phyloP scores from a whole-genome alignment of 1,139 yeast species.

The Schwanniomyces etchellsii region DNA sequence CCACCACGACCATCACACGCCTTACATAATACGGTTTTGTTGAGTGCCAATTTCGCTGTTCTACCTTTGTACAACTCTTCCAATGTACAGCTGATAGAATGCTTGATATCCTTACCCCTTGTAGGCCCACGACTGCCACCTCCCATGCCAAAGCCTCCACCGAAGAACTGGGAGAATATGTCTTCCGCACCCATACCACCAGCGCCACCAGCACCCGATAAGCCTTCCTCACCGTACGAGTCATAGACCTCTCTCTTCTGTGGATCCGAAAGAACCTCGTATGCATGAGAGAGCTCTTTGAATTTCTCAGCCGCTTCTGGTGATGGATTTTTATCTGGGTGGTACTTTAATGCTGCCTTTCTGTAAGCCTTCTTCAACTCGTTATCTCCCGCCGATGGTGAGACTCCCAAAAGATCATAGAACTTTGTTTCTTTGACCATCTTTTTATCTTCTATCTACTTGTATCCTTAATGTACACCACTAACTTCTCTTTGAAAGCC shows the following conservation, averaged over 20 bases:
- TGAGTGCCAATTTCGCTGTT: constrained; percentile 87
- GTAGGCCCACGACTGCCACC: constrained; percentile 81
- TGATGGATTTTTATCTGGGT: constrained; percentile 78
- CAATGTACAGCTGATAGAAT: constrained; percentile 75
- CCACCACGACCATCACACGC: constrained; percentile 96
- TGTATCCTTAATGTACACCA: constrained; percentile 1
- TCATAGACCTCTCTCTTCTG: constrained; percentile 89
- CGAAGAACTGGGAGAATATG: constrained; percentile 90
- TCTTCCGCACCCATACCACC: constrained; percentile 78
- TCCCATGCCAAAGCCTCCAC: constrained; percentile 44
- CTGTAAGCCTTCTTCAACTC: constrained; percentile 96
- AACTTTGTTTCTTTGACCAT: constrained; percentile 92
- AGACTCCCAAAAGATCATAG: constrained; percentile 80
- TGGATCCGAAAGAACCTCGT: constrained; percentile 79
- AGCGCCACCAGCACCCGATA: constrained; percentile 67
- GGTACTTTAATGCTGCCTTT: constrained; percentile 85
- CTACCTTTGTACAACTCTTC: constrained; percentile 96
- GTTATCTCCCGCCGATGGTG: constrained; percentile 69
- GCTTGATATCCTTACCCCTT: constrained; percentile 87
- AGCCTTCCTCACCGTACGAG: constrained; percentile 88
- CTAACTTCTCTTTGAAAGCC: neutral
- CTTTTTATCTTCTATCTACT: constrained; percentile 1
- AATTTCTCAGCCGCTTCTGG: constrained; percentile 96
- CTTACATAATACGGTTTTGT: constrained; percentile 85
- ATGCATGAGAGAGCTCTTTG: constrained; percentile 87